Base-by-base conservation (phyloP, 2,329 filamentous ascomycete genomes). In the Hirsutella minnesotensis region DNA sequence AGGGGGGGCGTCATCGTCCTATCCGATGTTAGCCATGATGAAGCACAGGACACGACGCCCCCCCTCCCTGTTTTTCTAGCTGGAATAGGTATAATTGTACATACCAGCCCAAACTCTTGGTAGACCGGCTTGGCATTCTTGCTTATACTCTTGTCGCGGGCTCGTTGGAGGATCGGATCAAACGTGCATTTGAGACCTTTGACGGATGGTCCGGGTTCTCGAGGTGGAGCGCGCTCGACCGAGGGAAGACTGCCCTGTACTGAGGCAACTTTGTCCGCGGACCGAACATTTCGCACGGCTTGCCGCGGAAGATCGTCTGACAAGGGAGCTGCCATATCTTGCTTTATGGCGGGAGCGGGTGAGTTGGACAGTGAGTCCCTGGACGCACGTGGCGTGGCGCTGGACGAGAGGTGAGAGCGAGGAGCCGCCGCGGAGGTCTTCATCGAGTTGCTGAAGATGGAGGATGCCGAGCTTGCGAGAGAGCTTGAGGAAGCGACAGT, bases 1-100 rank as follows among this genome's bases (percentile, higher is more conserved):
- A 58, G 84, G 78, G 63, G 79, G 77, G 69, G 77, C 75, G 68
- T 87, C 81, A 79, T 89, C 82, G 75, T 84, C 78, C 79, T 84
- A 74, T 67, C 70, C 69, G 67, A 60, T 58, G 74, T 80, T 81
- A 80, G 76, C 74, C 73, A 73, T 57, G 49, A 27, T 27, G 12
- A 27, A 64, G 56, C 60, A 56, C 60, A 31, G 18, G 27, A 43
- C 63, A 63, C 21, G 77, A 80, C 77, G 69, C 70, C 66, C 76
- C 75, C 73, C 69, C 67, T 58, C n/a, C n/a, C n/a, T n/a, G n/a
- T n/a, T n/a, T n/a, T n/a, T 35, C 37, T 44, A 44, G 56, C 57
- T 53, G 58, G 53, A 53, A 50, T 65, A 60, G 64, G 54, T 63
- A 58, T 65, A 57, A 49, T 52, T 68, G 59, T 73, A 81, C 78